A percentile compares a stretch with the other conserved stretches of the same genome.
These are phyloP conservation scores for Schizosaccharomyces lindneri DNA, from an alignment of 805 yeast genomes.

Conservation along the genomic window DNA sequence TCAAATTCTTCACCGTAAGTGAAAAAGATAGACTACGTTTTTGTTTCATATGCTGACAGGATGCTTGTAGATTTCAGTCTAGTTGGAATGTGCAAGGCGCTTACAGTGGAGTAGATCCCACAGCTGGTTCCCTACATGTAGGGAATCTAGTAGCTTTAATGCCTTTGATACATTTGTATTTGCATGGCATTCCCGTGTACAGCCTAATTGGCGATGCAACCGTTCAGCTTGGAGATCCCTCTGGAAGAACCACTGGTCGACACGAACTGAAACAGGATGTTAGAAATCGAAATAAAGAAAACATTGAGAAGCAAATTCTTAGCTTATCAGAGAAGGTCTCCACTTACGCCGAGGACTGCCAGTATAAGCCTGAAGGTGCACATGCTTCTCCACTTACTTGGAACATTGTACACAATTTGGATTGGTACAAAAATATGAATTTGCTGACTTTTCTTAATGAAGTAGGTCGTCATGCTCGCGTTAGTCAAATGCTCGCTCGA, in stretches of 20 bases:
- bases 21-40: neutral
- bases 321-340: slow-evolving; percentile 36
- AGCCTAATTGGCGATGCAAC: slow-evolving; percentile 57
- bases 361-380: slow-evolving; percentile 4
- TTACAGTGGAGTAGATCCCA: slow-evolving; percentile 92
- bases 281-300: slow-evolving; percentile 29
- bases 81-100: slow-evolving; percentile 11
- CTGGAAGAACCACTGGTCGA: slow-evolving; percentile 68
- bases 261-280: slow-evolving; percentile 26
- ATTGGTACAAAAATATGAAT: slow-evolving; percentile 66
- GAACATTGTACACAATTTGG: slow-evolving; percentile 33
- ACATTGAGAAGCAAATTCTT: slow-evolving; percentile 37
- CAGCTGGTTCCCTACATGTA: slow-evolving; percentile 68
- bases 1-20: neutral
- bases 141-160: slow-evolving; percentile 78
- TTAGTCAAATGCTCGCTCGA: slow-evolving; percentile 67
- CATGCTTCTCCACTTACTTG: slow-evolving; percentile 1
- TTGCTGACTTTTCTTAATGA: slow-evolving; percentile 54
- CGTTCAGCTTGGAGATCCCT: slow-evolving; percentile 88
- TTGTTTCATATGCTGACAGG: neutral
- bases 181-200: slow-evolving; percentile 39
- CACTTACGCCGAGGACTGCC: slow-evolving; percentile 32
- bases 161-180: slow-evolving; percentile 56
- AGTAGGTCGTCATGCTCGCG: slow-evolving; percentile 57
- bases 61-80: neutral